Percentiles rank a stretch among this genome's conserved stretches.
phyloP scores from a whole-genome alignment of 176 grass and related monocot genomes.

The Elymus sibiricus region DNA sequence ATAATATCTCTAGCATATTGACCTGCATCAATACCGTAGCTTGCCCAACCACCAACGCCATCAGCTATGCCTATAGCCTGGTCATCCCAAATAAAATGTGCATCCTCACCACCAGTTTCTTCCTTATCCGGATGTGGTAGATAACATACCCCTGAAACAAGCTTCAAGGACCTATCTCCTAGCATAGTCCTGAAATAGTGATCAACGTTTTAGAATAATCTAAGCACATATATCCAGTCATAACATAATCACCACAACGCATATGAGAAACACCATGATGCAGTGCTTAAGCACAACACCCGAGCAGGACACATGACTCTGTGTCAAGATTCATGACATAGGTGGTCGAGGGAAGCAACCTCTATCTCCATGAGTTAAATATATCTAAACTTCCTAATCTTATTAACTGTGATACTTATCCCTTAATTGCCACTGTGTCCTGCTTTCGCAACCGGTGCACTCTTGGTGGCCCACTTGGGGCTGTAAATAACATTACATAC shows the following conservation, averaged over 20 bases:
- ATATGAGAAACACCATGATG: neutral
- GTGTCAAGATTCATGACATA: neutral
- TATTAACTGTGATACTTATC: neutral
- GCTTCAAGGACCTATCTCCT: conserved; percentile 40
- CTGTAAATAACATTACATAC: neutral
- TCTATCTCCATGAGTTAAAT: neutral
- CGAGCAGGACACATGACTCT: neutral
- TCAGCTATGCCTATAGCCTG: conserved; percentile 67
- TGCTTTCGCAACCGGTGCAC: neutral
- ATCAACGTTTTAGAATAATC: neutral
- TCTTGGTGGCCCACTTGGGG: neutral
- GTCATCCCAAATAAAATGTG: conserved; percentile 72
- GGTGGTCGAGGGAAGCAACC: neutral
- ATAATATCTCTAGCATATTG: conserved; percentile 66
- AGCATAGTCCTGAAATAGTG: conserved; percentile 31
- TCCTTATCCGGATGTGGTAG: conserved; percentile 81
- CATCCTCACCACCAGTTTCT: conserved; percentile 70
- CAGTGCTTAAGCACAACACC: neutral
- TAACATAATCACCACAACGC: neutral
- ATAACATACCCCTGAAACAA: conserved; percentile 62
- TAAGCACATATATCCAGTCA: neutral
- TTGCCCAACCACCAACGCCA: conserved; percentile 75
- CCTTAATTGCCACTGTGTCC: neutral
- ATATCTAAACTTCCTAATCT: neutral
- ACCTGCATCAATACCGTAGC: conserved; percentile 56